Conservation (phyloP, 495 filamentous ascomycete species). For the Talaromyces thailandensis region DNA sequence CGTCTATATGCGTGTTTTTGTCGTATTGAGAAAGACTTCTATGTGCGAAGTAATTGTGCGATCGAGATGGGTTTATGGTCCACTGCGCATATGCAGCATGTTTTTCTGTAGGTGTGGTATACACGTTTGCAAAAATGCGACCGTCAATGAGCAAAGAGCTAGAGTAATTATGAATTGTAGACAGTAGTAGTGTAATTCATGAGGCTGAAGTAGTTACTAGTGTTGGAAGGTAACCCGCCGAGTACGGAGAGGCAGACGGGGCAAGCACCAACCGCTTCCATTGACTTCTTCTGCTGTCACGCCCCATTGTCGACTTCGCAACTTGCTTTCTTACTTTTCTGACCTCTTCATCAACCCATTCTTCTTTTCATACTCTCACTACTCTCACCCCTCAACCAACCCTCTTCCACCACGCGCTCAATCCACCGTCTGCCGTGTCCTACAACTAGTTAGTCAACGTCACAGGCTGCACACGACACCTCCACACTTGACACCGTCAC, state of each 20-base stretch:
- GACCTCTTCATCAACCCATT: background rate
- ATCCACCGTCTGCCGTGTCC: background rate
- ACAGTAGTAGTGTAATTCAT: background rate
- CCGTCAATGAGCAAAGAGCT: background rate
- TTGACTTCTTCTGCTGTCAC: slow-evolving; percentile 2
- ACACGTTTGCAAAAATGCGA: background rate
- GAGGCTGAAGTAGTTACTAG: background rate
- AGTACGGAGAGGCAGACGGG: background rate
- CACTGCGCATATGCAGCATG: background rate
- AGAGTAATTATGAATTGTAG: background rate
- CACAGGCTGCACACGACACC: slow-evolving; percentile 1
- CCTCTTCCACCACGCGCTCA: background rate
- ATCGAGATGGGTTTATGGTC: background rate
- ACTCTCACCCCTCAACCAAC: background rate
- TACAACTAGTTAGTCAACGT: background rate
- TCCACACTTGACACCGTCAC: slow-evolving; percentile 5
- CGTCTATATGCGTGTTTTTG: too few relatives aligned
- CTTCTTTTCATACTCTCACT: background rate
- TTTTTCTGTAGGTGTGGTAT: background rate
- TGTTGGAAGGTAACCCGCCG: background rate
- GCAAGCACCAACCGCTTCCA: slow-evolving; percentile 1
- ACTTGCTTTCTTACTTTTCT: background rate
- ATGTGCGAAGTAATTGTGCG: background rate
- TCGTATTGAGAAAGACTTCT: background rate
- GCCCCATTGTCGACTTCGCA: background rate